Evolutionary conservation across 148 eudicot genomes (phyloP).

Genomic region (Fagopyrum esculentum): DNA sequence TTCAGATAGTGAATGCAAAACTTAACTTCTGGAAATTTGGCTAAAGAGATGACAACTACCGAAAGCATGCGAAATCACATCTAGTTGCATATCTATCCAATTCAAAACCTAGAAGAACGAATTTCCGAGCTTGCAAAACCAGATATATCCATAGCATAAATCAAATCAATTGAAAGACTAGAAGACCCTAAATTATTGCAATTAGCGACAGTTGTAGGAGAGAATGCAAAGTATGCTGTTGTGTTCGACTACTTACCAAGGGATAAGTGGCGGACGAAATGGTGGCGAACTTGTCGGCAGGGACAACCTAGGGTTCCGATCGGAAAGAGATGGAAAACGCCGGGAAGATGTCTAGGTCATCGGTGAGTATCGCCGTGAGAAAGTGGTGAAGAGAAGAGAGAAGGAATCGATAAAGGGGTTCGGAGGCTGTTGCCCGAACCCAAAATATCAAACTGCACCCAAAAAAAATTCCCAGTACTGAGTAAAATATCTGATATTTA

Average conservation of each 20-base stretch:
- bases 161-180: not conserved
- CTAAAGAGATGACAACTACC: not conserved
- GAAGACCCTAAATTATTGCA: not conserved
- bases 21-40: no score
- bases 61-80: not conserved
- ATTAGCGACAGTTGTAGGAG: not conserved
- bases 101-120: not conserved
- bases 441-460: no score
- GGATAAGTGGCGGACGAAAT: not conserved
- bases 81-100: not conserved
- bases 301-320: not conserved
- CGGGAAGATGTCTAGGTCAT: not conserved
- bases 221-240: not conserved
- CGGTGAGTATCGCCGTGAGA: not conserved
- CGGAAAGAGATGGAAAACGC: not conserved
- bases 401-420: no score
- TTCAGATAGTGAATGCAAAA: not conserved
- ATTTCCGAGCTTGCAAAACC: not conserved
- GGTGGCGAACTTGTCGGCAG: not conserved
- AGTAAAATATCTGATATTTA: no score
- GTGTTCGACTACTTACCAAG: not conserved
- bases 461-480: no score
- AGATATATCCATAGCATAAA: not conserved
- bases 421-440: no score
- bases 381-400: not conserved